Evolutionary conservation across 2,329 filamentous ascomycete genomes (phyloP), one percentile per base, ranked within the genome.

Genomic region (Penicillium thymicola): DNA sequence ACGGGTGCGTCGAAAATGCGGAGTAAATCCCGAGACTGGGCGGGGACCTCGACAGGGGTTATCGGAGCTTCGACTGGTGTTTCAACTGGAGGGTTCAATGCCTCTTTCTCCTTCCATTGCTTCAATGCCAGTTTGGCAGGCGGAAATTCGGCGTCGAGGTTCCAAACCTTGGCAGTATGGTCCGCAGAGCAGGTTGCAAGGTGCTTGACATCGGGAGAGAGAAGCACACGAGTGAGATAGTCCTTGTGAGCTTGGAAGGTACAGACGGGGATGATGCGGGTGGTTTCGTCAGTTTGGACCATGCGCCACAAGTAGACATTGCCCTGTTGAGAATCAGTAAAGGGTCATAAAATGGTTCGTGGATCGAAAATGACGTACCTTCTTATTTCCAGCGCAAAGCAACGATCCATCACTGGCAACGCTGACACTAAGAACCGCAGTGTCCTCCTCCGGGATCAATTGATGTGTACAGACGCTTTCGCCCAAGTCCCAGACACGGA

Each of bases 291-390:
- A 58, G 85, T 86, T 69, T 96, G 92, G 59, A 92, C 84, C 72
- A 99, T 89, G 63, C 90, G 88, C 94, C 94, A 99, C 66, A 99
- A 91, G 72, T 96, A 99, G 61, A 97, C 92, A 67, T 95, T 95
- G 65, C 94, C 94, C 90, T 97, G 65, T 37, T 30, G 32, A 48
- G 46, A 57, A n/a, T 63, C 41, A 60, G 54, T 49, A 44, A 8
- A 38, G 16, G 41, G 21, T 1, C 6, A 18, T 18, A 8, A 2
- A 5, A 44, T 51, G 2, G 1, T 4, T 7, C 11, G 8, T 21
- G 9, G 34, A 4, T 4, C 2, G 2, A 30, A 23, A 5, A 40
- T 3, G 11, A 23, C 34, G 3, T 81, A 95, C 91, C 59, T 86
- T 84, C 68, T 94, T 97, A 69, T 96, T 97, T 51, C 92, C 93